Evolutionary conservation across 2,329 filamentous ascomycete genomes (phyloP).

Genomic region (Ophiosphaerella korrae): DNA sequence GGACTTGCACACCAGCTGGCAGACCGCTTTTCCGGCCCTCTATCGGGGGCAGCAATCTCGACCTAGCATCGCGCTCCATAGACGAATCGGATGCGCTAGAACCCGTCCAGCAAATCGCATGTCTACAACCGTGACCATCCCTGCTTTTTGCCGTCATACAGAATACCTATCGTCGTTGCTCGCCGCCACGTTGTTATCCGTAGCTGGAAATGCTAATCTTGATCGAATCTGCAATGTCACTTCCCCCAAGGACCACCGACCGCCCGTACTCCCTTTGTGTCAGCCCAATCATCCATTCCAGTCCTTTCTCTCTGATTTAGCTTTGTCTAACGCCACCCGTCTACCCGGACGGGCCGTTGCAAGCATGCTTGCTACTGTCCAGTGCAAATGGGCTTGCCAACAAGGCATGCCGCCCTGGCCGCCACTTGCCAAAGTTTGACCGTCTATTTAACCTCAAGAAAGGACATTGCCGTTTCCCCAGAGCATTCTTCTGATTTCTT

Average conservation of each 20-base stretch:
- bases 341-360: constrained; percentile 44
- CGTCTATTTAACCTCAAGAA: constrained; percentile 36
- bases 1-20: constrained; percentile 11
- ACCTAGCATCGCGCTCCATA: constrained; percentile 13
- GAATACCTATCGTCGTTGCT: constrained; percentile 13
- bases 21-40: constrained; percentile 37
- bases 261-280: constrained; percentile 24
- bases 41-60: constrained; percentile 16
- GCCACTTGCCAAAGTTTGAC: constrained; percentile 15
- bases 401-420: constrained; percentile 26
- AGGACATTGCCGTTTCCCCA: constrained; percentile 25
- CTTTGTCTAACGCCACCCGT: constrained; percentile 35
- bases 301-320: constrained; percentile 24
- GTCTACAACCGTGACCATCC: constrained; percentile 11
- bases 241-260: constrained; percentile 17
- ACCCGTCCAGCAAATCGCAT: constrained; percentile 20
- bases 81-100: constrained; percentile 14
- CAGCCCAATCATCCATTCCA: constrained; percentile 34
- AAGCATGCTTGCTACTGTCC: constrained; percentile 34
- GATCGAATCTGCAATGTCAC: constrained; percentile 11
- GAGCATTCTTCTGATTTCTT: constrained; percentile 13
- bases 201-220: constrained; percentile 23
- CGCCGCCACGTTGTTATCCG: constrained; percentile 37
- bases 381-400: constrained; percentile 31
- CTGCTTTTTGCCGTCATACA: constrained; percentile 24